phyloP scores from a whole-genome alignment of 768 basidiomycete species.

The Russula dissimulans region DNA sequence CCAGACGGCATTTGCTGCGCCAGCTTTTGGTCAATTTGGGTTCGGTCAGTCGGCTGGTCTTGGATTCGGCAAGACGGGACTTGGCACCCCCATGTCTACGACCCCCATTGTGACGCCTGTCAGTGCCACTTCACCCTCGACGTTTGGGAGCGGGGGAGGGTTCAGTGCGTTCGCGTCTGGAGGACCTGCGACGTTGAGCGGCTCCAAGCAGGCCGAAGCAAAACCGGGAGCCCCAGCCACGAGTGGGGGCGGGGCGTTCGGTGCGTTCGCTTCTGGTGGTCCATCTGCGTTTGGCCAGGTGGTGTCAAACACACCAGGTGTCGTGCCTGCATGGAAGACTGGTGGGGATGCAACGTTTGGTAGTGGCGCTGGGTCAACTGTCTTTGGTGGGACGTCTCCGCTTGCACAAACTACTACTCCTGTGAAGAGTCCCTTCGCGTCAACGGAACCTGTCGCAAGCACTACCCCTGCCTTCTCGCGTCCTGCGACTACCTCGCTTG shows the following conservation, averaged over 20 bases:
- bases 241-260: conserved; percentile 24
- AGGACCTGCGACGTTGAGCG: conserved; percentile 19
- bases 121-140: conserved; percentile 9
- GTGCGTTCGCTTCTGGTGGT: conserved; percentile 23
- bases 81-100: conserved; percentile 21
- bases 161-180: conserved; percentile 25
- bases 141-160: conserved; percentile 17
- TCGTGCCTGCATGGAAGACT: conserved; percentile 15
- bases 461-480: conserved; percentile 15
- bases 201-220: conserved; percentile 6
- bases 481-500: not conserved
- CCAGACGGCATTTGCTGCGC: conserved; percentile 14
- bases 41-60: conserved; percentile 28
- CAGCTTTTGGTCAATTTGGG: conserved; percentile 24
- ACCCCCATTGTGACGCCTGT: conserved; percentile 16
- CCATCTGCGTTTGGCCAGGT: conserved; percentile 10
- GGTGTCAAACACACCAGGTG: not conserved
- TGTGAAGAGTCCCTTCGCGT: not conserved
- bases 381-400: conserved; percentile 4
- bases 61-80: conserved; percentile 21
- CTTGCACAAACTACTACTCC: not conserved
- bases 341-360: conserved; percentile 8
- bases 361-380: not conserved
- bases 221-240: not conserved
- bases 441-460: conserved; percentile 1